A percentile compares a stretch with the other conserved stretches of the same genome.
Evolutionary conservation across 139 green algal genomes (phyloP).

Genomic region (Closterium sp.): DNA sequence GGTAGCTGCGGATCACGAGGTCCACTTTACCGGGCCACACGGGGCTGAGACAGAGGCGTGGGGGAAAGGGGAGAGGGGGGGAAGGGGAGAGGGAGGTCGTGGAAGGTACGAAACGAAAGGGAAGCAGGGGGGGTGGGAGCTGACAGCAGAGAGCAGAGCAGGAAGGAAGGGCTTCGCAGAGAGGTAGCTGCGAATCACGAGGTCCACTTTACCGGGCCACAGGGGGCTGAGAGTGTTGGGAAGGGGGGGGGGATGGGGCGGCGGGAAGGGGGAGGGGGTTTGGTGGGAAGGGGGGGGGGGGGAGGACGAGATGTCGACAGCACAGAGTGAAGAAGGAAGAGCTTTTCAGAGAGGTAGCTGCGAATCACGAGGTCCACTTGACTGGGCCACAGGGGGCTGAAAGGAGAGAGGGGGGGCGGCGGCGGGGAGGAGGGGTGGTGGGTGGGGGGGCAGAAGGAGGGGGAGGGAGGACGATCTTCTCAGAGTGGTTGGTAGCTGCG

Average conservation of each 20-base stretch:
- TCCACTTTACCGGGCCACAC: neutral
- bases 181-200: slow-evolving; percentile 1
- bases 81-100: too few relatives aligned
- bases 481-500: neutral
- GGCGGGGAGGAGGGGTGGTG: too few relatives aligned
- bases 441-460: too few relatives aligned
- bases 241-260: too few relatives aligned
- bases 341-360: neutral
- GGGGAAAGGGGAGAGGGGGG: too few relatives aligned
- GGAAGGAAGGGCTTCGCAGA: neutral
- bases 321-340: neutral
- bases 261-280: too few relatives aligned
- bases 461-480: too few relatives aligned
- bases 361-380: neutral
- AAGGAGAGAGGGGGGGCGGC: too few relatives aligned
- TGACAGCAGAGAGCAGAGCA: neutral
- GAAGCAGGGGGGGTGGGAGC: too few relatives aligned
- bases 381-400: neutral
- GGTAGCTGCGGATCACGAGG: neutral
- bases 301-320: too few relatives aligned
- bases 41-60: neutral
- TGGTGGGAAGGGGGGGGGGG: too few relatives aligned
- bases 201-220: neutral
- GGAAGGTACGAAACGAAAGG: too few relatives aligned
- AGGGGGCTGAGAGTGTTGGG: neutral